These are phyloP conservation scores for Dimargaris cristalligena DNA, from an alignment of 192 early-diverging fungal genomes.

Conservation along the genomic window DNA sequence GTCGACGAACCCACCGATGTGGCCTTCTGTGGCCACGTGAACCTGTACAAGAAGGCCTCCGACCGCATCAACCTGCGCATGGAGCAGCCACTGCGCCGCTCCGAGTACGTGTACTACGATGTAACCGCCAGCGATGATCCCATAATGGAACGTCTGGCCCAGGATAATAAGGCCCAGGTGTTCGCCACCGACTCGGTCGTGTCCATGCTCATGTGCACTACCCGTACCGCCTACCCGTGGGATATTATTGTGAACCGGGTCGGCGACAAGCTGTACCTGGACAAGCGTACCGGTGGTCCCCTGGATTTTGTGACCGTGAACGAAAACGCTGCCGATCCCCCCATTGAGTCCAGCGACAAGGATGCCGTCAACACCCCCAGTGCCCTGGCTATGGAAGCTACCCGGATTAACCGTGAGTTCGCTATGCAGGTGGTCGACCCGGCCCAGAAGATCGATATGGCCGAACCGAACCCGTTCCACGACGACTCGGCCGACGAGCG, in stretches of 20 bases:
- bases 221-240: slow-evolving; percentile 86
- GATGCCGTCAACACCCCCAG: slow-evolving; percentile 76
- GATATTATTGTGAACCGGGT: slow-evolving; percentile 82
- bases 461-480: slow-evolving; percentile 61
- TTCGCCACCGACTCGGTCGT: slow-evolving; percentile 84
- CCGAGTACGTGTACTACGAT: slow-evolving; percentile 51
- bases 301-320: slow-evolving; percentile 85
- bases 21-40: slow-evolving; percentile 59
- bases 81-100: slow-evolving; percentile 51
- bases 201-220: slow-evolving; percentile 80
- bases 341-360: slow-evolving; percentile 73
- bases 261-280: slow-evolving; percentile 68
- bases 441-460: slow-evolving; percentile 32
- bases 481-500: slow-evolving; percentile 29
- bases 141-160: slow-evolving; percentile 41
- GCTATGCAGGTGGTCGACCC: slow-evolving; percentile 56
- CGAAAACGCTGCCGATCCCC: slow-evolving; percentile 86
- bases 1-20: slow-evolving; percentile 63
- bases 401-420: slow-evolving; percentile 71
- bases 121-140: slow-evolving; percentile 78
- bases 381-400: slow-evolving; percentile 73
- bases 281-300: slow-evolving; percentile 71
- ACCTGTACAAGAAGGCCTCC: slow-evolving; percentile 61
- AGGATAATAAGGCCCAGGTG: slow-evolving; percentile 38
- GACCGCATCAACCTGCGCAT: slow-evolving; percentile 72